Percentiles rank a stretch among this genome's conserved stretches.
Conservation (phyloP, 148 eudicot genomes). For the Talinum fruticosum region DNA sequence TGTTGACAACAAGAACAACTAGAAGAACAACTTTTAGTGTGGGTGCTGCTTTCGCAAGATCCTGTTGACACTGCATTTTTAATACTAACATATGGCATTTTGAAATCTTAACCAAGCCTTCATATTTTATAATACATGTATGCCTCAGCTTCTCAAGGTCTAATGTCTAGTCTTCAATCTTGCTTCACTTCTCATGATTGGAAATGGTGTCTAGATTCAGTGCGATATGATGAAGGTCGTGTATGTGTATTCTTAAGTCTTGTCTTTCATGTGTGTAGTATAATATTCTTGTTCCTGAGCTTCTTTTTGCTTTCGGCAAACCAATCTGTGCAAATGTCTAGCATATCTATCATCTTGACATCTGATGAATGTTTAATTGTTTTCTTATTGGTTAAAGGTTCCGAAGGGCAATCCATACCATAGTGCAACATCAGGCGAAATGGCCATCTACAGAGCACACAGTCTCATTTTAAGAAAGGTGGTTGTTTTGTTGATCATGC, state of each 20-base stretch:
- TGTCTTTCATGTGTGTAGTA: background rate
- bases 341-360: background rate
- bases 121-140: background rate
- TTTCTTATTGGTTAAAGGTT: constrained; percentile 45
- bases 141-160: background rate
- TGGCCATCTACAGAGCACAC: constrained; percentile 81
- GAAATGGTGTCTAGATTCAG: background rate
- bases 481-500: constrained; percentile 6
- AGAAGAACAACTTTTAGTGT: too few species aligned
- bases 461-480: constrained; percentile 84
- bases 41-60: too few species aligned
- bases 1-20: too few species aligned
- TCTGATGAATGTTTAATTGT: background rate
- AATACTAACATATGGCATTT: background rate
- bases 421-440: constrained; percentile 98
- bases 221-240: background rate
- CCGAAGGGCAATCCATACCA: constrained; percentile 97
- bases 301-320: background rate
- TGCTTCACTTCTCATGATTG: background rate
- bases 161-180: background rate
- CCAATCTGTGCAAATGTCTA: background rate
- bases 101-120: background rate
- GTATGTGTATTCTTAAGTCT: background rate
- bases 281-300: background rate
- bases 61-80: background rate